These are phyloP conservation scores for Talaromyces rugulosus DNA, from an alignment of 2,329 filamentous ascomycete species.

Conservation along the genomic window DNA sequence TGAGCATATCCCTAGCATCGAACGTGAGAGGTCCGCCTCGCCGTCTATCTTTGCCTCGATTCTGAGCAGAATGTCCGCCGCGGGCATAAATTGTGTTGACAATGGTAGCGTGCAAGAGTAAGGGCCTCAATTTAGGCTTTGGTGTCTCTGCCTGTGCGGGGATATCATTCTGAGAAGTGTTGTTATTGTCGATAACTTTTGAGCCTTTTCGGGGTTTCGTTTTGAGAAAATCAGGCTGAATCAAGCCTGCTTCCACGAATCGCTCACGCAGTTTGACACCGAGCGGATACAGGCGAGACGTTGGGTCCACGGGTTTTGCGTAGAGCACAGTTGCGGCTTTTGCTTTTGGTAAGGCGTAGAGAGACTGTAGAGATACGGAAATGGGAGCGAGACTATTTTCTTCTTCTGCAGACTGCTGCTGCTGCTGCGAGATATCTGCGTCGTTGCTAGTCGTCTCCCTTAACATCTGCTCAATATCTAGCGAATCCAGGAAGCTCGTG, in stretches of 20 bases:
- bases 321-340: slow-evolving; percentile 38
- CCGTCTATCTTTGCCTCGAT: slow-evolving; percentile 10
- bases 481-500: slow-evolving; percentile 36
- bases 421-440: background rate
- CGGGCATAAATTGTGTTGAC: slow-evolving; percentile 74
- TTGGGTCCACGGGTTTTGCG: slow-evolving; percentile 35
- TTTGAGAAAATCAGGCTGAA: slow-evolving; percentile 27
- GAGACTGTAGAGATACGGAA: slow-evolving; percentile 41
- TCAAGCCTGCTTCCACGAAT: slow-evolving; percentile 42
- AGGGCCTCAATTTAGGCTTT: slow-evolving; percentile 44
- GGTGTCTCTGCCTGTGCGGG: background rate
- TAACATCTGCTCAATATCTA: slow-evolving; percentile 43
- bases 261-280: slow-evolving; percentile 36
- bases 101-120: slow-evolving; percentile 80
- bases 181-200: background rate
- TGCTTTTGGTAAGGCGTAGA: slow-evolving; percentile 34
- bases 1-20: slow-evolving; percentile 31
- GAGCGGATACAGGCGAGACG: slow-evolving; percentile 39
- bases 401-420: slow-evolving; percentile 26
- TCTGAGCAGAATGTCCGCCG: slow-evolving; percentile 3
- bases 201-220: slow-evolving; percentile 4
- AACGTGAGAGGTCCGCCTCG: slow-evolving; percentile 43
- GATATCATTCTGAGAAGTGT: background rate
- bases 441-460: slow-evolving; percentile 19
- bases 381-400: slow-evolving; percentile 23